Base-by-base conservation (phyloP, 306 rosid genomes). In the Cucurbita moschata region DNA sequence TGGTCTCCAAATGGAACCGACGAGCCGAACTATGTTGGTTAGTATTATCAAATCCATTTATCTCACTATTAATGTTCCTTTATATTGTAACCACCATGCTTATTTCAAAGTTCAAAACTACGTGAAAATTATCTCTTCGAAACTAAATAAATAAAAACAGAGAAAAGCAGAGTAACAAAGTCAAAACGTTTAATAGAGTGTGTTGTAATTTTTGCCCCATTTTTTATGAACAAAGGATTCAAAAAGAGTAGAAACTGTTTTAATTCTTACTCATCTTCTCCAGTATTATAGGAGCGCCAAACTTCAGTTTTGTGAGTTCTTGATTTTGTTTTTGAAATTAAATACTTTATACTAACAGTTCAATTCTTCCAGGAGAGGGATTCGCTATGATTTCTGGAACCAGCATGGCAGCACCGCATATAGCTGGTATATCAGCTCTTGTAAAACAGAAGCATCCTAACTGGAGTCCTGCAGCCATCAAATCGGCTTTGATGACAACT, bases 381-480 rank as follows among this genome's bases (percentile, higher is more conserved):
- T 95, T 95, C 83, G 99, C 99, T 65, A 87, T 95, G 96, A 91
- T 95, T 73, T 95, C 99, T 66, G 97, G 99, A 85, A 95, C 99
- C 30, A 95, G 99, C 83, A 95, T 95, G 99, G 92, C 99, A 40
- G 97, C 99, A 53, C 99, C 99, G 8, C 99, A 95, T 83, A 95
- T 95, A 81, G 97, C 99, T 30, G 99, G 99, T 43, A 95, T 95
- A 73, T 93, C 97, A 77, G 99, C 99, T 79, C 97, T 95, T 50
- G 72, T 95, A 82, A 95, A 95, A 88, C 91, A 88, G 92, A 95
- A 89, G 86, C 97, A 95, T 83, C 99, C 96, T 23, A 86, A 82
- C 38, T 95, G 99, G 99, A 95, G 99, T 87, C 99, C 99, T 49
- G 96, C 99, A 40, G 99, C 99, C 79, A 91, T 95, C 62, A 95